Percentiles rank a stretch among this genome's conserved stretches.
These are phyloP conservation scores for Vachellia pachyceras DNA, from an alignment of 306 rosid genomes.

Conservation along the genomic window DNA sequence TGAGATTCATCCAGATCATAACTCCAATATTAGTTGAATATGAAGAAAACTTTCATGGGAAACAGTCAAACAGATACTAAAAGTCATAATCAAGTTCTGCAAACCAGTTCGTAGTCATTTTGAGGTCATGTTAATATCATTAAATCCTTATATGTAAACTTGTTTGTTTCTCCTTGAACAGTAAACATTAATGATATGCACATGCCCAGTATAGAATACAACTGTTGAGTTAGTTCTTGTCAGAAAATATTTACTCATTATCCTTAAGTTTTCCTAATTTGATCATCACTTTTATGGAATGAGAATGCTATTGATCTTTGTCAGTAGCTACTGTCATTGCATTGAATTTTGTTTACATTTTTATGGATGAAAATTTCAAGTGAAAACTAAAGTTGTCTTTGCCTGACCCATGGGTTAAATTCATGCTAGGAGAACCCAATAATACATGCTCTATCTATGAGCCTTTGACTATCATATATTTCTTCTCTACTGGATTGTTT, in stretches of 20 bases:
- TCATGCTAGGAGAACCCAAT: slow-evolving; percentile 5
- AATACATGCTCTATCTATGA: slow-evolving; percentile 25
- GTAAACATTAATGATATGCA: slow-evolving; percentile 6
- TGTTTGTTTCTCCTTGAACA: slow-evolving; percentile 20
- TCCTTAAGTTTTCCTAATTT: background rate
- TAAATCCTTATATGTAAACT: slow-evolving; percentile 15
- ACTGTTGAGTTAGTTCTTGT: background rate
- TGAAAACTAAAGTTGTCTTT: slow-evolving; percentile 9
- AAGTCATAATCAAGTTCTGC: background rate
- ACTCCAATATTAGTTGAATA: background rate
- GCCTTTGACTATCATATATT: slow-evolving; percentile 6
- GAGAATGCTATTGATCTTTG: slow-evolving; percentile 15
- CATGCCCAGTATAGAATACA: background rate
- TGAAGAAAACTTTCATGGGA: slow-evolving; percentile 2
- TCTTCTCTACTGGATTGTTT: slow-evolving; percentile 7
- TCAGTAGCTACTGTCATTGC: slow-evolving; percentile 14
- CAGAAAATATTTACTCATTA: background rate
- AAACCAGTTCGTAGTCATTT: slow-evolving; percentile 8
- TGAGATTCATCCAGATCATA: background rate
- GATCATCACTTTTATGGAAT: background rate
- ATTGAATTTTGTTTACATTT: background rate
- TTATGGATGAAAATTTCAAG: slow-evolving; percentile 8
- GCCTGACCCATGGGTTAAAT: background rate
- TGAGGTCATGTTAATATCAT: slow-evolving; percentile 2
- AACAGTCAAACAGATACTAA: background rate